phyloP scores from a whole-genome alignment of 768 basidiomycete species.

The Xerocomellus chrysenteron region DNA sequence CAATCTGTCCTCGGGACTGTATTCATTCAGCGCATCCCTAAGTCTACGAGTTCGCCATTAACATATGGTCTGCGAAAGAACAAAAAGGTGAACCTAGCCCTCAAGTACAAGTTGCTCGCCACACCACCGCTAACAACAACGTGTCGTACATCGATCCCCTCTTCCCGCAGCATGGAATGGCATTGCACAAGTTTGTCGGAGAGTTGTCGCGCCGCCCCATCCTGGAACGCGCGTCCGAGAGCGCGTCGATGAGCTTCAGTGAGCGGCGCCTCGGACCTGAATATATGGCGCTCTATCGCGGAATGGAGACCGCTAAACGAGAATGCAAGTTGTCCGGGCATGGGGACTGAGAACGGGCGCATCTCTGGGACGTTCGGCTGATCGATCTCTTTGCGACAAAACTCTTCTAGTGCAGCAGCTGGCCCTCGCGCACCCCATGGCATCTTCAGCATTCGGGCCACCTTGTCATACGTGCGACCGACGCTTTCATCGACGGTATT shows the following conservation, averaged over 20 bases:
- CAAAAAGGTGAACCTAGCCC: constrained; percentile 50
- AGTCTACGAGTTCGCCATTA: constrained; percentile 31
- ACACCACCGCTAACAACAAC: constrained; percentile 92
- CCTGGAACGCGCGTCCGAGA: constrained; percentile 54
- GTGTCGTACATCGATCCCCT: constrained; percentile 41
- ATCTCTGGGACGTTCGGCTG: constrained; percentile 29
- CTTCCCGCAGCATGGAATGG: constrained; percentile 42
- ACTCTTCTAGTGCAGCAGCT: constrained; percentile 80
- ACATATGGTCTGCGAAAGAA: neutral
- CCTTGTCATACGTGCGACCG: constrained; percentile 83
- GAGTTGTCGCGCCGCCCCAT: constrained; percentile 67
- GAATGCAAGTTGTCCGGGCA: constrained; percentile 58
- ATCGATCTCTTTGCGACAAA: constrained; percentile 41
- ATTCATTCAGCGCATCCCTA: constrained; percentile 25
- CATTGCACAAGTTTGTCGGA: constrained; percentile 61
- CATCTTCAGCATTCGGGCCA: constrained; percentile 66
- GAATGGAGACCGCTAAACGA: constrained; percentile 75
- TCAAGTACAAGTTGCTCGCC: constrained; percentile 76
- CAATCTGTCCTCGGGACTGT: constrained; percentile 35
- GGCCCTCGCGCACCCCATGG: constrained; percentile 63
- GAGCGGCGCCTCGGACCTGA: too few species aligned
- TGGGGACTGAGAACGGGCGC: constrained; percentile 46
- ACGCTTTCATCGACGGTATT: constrained; percentile 72
- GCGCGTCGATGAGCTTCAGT: too few species aligned
- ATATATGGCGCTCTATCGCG: too few species aligned